Percentiles rank a stretch among this genome's conserved stretches.
Evolutionary conservation across 2,329 filamentous ascomycete species (phyloP).

Genomic region (Colletotrichum orbiculare): DNA sequence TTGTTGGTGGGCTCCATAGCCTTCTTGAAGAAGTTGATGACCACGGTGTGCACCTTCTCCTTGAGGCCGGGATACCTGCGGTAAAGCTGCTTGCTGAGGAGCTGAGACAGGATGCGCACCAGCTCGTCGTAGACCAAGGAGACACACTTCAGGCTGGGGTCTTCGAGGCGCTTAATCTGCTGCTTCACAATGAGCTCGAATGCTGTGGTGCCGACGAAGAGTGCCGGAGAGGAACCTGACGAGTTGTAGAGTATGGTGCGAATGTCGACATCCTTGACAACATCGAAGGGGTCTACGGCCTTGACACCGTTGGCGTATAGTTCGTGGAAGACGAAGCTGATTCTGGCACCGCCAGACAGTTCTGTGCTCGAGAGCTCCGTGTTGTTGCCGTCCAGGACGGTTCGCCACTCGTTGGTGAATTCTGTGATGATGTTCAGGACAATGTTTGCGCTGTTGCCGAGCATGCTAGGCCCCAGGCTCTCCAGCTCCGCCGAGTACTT

Average conservation of each 20-base stretch:
- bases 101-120: constrained; percentile 91
- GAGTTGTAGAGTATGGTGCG: constrained; percentile 98
- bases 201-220: constrained; percentile 97
- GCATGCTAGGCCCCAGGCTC: constrained; percentile 89
- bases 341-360: constrained; percentile 95
- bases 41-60: constrained; percentile 94
- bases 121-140: constrained; percentile 97
- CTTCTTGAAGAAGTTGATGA: constrained; percentile 97
- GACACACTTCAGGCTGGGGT: constrained; percentile 97
- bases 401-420: constrained; percentile 97
- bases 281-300: constrained; percentile 96
- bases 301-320: constrained; percentile 98
- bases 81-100: constrained; percentile 90
- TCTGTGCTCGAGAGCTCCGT: constrained; percentile 94
- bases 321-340: constrained; percentile 99
- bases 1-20: constrained; percentile 99
- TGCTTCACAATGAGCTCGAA: constrained; percentile 99
- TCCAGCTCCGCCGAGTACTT: constrained; percentile 89
- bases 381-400: constrained; percentile 95
- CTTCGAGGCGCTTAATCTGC: constrained; percentile 95
- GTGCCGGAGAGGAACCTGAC: constrained; percentile 94
- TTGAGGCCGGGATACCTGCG: constrained; percentile 93
- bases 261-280: constrained; percentile 97
- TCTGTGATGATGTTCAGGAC: constrained; percentile 99
- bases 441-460: constrained; percentile 96